A percentile compares a stretch with the other conserved stretches of the same genome.
phyloP scores from a whole-genome alignment of 2,329 filamentous ascomycete species.

The Phaeophleospora eucalypticola region DNA sequence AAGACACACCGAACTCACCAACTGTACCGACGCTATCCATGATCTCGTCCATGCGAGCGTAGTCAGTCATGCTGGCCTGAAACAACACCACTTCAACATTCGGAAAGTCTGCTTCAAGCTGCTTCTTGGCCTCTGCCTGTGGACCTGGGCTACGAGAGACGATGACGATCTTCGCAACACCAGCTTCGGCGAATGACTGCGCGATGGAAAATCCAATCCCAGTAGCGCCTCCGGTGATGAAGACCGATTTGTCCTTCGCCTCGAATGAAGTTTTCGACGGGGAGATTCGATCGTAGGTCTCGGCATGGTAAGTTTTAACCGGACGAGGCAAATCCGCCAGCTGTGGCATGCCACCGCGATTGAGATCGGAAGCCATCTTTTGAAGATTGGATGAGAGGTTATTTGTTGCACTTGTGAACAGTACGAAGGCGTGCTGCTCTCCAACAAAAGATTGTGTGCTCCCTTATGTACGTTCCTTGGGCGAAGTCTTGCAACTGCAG shows the following conservation, averaged over 20 bases:
- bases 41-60: constrained; percentile 26
- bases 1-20: neutral
- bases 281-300: constrained; percentile 22
- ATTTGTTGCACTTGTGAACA: no score
- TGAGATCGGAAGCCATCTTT: neutral
- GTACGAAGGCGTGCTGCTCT: no score
- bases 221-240: constrained; percentile 25
- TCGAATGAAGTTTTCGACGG: constrained; percentile 19
- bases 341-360: neutral
- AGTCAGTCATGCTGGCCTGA: constrained; percentile 26
- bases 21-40: constrained; percentile 33
- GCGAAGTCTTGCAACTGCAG: no score
- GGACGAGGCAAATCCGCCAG: constrained; percentile 13
- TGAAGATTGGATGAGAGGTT: no score
- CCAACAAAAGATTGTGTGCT: no score
- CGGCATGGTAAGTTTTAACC: constrained; percentile 22
- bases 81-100: constrained; percentile 33
- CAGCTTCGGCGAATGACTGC: constrained; percentile 23
- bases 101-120: constrained; percentile 33
- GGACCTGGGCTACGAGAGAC: constrained; percentile 27
- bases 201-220: constrained; percentile 25
- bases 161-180: constrained; percentile 21
- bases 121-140: constrained; percentile 36
- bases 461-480: no score
- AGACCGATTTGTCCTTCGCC: constrained; percentile 23